phyloP scores from a whole-genome alignment of 176 grass and related monocot genomes.

The Areca catechu region DNA sequence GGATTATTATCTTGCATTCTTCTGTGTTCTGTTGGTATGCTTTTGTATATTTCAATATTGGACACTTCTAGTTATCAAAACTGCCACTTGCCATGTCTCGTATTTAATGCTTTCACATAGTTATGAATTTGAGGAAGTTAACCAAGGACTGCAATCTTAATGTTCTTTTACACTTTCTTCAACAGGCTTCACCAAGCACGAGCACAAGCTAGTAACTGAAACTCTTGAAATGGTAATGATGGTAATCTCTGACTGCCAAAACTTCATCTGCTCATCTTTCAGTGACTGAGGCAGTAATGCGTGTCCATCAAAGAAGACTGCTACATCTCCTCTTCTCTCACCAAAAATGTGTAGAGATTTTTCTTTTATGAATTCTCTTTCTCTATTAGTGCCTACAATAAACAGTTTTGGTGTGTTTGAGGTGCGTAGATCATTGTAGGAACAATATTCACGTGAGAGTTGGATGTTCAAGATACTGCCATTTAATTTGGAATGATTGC shows the following conservation, averaged over 20 bases:
- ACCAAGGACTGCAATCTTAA: neutral
- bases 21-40: neutral
- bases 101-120: neutral
- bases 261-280: conserved; percentile 14
- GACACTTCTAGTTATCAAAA: neutral
- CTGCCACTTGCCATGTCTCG: neutral
- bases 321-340: conserved; percentile 1
- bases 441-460: too few species aligned
- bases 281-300: conserved; percentile 20
- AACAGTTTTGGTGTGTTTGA: too few species aligned
- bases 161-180: neutral
- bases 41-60: neutral
- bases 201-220: conserved; percentile 75
- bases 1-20: conserved; percentile 3
- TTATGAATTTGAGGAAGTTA: neutral
- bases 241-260: conserved; percentile 12
- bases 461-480: too few species aligned
- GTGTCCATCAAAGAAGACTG: conserved; percentile 24
- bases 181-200: conserved; percentile 65
- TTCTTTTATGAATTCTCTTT: conserved; percentile 7
- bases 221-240: neutral
- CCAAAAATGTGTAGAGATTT: conserved; percentile 48
- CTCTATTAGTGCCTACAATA: too few species aligned
- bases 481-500: too few species aligned
- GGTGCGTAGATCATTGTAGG: too few species aligned